Evolutionary conservation across 208 protist genomes (phyloP).

Genomic region (Trypanosoma lewisi): DNA sequence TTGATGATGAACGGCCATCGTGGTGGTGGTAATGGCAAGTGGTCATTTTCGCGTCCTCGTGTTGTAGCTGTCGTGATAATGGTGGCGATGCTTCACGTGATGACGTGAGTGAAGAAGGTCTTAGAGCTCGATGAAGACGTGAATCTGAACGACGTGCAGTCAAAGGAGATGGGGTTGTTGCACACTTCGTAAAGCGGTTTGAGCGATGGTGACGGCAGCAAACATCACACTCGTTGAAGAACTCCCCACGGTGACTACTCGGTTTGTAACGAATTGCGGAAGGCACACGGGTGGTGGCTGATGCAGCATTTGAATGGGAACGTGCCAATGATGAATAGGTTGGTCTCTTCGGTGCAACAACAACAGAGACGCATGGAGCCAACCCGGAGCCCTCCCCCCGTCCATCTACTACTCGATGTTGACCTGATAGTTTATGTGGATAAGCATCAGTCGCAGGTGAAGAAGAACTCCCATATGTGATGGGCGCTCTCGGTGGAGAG

Average conservation of each 20-base stretch:
- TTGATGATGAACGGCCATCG: not conserved
- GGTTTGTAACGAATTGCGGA: constrained; percentile 6
- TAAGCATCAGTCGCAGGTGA: not conserved
- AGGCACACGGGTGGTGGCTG: not conserved
- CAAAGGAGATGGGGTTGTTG: not conserved
- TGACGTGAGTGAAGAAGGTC: not conserved
- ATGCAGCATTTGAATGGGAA: not conserved
- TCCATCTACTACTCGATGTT: not conserved
- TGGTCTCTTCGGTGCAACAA: not conserved
- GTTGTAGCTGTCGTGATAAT: not conserved
- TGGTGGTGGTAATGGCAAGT: not conserved
- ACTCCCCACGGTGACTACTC: constrained; percentile 8
- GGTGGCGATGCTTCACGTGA: not conserved
- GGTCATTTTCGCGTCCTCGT: not conserved
- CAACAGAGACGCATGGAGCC: constrained; percentile 1
- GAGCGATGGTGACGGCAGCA: constrained; percentile 12
- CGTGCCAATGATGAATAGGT: constrained; percentile 13
- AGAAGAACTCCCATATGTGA: not conserved
- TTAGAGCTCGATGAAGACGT: not conserved
- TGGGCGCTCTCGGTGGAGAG: constrained; percentile 5
- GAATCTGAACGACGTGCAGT: not conserved
- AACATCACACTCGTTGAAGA: constrained; percentile 22
- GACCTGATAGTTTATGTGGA: not conserved
- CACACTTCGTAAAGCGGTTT: not conserved
- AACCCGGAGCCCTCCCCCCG: not conserved